These are phyloP conservation scores for Dactylonectria estremocensis DNA, from an alignment of 2,329 filamentous ascomycete species.

Conservation along the genomic window DNA sequence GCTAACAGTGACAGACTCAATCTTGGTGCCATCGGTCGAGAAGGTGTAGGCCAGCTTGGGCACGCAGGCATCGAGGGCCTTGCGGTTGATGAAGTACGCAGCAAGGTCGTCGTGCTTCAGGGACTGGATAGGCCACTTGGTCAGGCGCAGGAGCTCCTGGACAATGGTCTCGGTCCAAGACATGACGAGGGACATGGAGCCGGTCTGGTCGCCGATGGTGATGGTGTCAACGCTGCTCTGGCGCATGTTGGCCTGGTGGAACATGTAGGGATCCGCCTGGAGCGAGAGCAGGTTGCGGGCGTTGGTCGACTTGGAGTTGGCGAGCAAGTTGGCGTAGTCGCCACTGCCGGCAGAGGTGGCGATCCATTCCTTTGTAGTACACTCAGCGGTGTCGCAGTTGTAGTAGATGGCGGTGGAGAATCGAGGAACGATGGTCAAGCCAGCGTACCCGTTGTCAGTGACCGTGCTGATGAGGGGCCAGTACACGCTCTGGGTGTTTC, in stretches of 20 bases:
- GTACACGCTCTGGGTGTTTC: conserved; percentile 25
- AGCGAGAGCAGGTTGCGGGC: conserved; percentile 32
- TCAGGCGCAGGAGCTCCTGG: conserved; percentile 38
- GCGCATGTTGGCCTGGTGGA: conserved; percentile 41
- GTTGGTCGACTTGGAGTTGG: conserved; percentile 31
- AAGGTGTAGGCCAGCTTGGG: conserved; percentile 33
- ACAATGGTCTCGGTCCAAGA: conserved; percentile 38
- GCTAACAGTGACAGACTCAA: conserved; percentile 26
- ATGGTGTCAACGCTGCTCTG: conserved; percentile 23
- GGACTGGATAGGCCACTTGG: conserved; percentile 34
- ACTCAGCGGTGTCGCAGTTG: conserved; percentile 35
- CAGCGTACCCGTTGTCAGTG: conserved; percentile 33
- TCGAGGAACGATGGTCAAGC: conserved; percentile 33
- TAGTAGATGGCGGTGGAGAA: conserved; percentile 39
- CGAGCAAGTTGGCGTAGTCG: conserved; percentile 26
- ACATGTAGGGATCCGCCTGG: conserved; percentile 39
- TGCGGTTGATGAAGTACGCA: conserved; percentile 34
- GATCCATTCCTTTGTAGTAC: conserved; percentile 37
- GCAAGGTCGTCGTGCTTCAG: conserved; percentile 39
- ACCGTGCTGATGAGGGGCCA: conserved; percentile 37
- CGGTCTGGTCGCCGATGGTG: conserved; percentile 34
- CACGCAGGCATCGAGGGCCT: conserved; percentile 32
- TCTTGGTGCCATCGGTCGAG: conserved; percentile 24
- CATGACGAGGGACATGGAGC: conserved; percentile 36
- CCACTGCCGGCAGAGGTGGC: conserved; percentile 33